Evolutionary conservation across 352 stramenopile species (phyloP).

Genomic region (Globisporangium cystogenes): DNA sequence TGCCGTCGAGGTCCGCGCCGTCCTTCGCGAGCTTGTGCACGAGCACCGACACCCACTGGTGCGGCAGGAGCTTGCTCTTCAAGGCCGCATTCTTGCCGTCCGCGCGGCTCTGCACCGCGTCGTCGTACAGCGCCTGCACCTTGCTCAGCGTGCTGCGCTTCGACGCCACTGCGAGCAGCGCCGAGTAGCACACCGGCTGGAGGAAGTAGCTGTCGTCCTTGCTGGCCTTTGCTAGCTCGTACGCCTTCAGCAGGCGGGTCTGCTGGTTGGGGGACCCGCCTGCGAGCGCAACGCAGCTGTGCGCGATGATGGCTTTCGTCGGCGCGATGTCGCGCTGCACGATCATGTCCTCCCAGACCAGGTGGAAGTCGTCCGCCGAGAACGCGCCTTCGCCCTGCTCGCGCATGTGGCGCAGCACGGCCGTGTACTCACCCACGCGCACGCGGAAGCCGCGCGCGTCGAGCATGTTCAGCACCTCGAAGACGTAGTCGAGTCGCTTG

Average conservation of each 20-base stretch:
- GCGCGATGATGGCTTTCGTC: conserved; percentile 26
- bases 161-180: conserved; percentile 11
- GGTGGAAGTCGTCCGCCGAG: conserved; percentile 26
- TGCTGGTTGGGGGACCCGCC: conserved; percentile 12
- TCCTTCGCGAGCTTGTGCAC: conserved; percentile 14
- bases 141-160: conserved; percentile 9
- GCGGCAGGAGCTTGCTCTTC: conserved; percentile 14
- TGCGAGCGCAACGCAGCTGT: conserved; percentile 23
- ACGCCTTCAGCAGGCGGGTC: conserved; percentile 20
- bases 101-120: conserved; percentile 13
- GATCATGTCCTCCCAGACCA: conserved; percentile 38
- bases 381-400: conserved; percentile 17
- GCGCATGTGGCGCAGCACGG: conserved; percentile 36
- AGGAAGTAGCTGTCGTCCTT: conserved; percentile 17
- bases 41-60: conserved; percentile 21
- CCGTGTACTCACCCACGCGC: conserved; percentile 27
- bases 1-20: conserved; percentile 9
- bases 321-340: conserved; percentile 20
- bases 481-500: conserved; percentile 23
- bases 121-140: conserved; percentile 20
- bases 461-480: conserved; percentile 28
- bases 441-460: conserved; percentile 24
- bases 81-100: background rate
- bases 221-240: conserved; percentile 3
- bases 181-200: conserved; percentile 16